phyloP scores from a whole-genome alignment of 1,284 basidiomycete species.

The Ganoderma meredithae region DNA sequence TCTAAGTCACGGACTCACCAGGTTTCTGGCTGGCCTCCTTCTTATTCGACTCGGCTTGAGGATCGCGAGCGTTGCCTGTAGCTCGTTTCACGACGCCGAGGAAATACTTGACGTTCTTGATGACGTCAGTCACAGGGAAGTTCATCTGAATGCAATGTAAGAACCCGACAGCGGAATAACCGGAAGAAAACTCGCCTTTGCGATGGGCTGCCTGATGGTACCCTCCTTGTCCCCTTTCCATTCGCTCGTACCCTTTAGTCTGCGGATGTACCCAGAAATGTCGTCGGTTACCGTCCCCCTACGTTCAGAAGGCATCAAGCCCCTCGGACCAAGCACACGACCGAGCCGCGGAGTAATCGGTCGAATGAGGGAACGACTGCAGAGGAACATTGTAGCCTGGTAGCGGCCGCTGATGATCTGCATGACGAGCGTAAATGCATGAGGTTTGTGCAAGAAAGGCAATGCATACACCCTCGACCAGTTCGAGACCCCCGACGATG shows the following conservation, averaged over 20 bases:
- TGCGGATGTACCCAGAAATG: constrained; percentile 80
- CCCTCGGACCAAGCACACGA: constrained; percentile 91
- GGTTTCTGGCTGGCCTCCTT: constrained; percentile 47
- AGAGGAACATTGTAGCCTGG: constrained; percentile 85
- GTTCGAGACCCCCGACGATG: constrained; percentile 85
- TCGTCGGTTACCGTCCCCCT: constrained; percentile 95
- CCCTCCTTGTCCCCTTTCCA: constrained; percentile 94
- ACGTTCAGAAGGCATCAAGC: constrained; percentile 94
- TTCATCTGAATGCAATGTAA: constrained; percentile 56
- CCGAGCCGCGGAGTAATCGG: constrained; percentile 85
- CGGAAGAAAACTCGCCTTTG: constrained; percentile 53
- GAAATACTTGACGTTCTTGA: constrained; percentile 84
- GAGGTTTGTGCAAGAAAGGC: background rate
- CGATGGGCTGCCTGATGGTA: constrained; percentile 83
- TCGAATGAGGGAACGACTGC: constrained; percentile 82
- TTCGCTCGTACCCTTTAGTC: constrained; percentile 85
- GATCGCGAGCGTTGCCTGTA: constrained; percentile 68
- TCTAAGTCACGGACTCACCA: constrained; percentile 40
- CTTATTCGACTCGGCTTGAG: constrained; percentile 39
- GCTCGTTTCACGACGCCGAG: constrained; percentile 79
- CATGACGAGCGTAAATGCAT: constrained; percentile 1
- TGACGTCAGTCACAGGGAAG: constrained; percentile 79
- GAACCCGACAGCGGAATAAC: background rate
- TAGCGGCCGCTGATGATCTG: constrained; percentile 75
- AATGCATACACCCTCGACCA: constrained; percentile 77